Conservation (phyloP, 495 filamentous ascomycete species). For the Xylaria bambusicola region DNA sequence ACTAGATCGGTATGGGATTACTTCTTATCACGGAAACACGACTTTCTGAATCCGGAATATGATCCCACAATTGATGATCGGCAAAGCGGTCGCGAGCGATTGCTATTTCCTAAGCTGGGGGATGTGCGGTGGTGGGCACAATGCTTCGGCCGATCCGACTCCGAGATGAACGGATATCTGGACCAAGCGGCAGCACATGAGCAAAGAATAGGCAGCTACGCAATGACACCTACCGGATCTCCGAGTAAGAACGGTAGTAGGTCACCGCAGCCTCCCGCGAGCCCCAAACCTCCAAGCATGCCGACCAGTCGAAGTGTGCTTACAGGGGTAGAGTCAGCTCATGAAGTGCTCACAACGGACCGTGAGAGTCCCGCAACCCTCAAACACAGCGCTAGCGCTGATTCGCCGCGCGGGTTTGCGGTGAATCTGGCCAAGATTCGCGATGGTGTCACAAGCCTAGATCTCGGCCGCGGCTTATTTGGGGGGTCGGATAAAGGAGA, state of each 20-base stretch:
- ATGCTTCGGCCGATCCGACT: constrained; percentile 77
- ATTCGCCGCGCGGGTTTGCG: constrained; percentile 41
- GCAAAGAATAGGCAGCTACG: constrained; percentile 30
- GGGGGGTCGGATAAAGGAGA: constrained; percentile 14
- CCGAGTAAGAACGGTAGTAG: constrained; percentile 22
- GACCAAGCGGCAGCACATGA: constrained; percentile 41
- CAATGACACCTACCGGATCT: constrained; percentile 18
- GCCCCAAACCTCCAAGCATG: constrained; percentile 39
- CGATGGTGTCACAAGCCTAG: constrained; percentile 50
- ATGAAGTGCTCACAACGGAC: constrained; percentile 42
- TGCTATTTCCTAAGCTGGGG: constrained; percentile 73
- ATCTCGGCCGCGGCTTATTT: constrained; percentile 38
- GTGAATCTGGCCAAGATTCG: constrained; percentile 40
- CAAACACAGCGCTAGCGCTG: constrained; percentile 44
- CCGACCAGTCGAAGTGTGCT: constrained; percentile 45
- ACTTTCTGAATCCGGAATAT: constrained; percentile 82
- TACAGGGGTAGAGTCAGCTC: constrained; percentile 41
- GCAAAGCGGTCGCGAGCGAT: constrained; percentile 72
- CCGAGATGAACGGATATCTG: constrained; percentile 84
- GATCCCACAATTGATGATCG: constrained; percentile 75
- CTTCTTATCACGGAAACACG: constrained; percentile 73
- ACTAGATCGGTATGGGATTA: constrained; percentile 96
- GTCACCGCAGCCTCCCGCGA: constrained; percentile 28
- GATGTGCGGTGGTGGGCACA: constrained; percentile 90
- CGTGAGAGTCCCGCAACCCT: constrained; percentile 29